phyloP scores from a whole-genome alignment of 2,329 filamentous ascomycete genomes.

The Ophiosphaerella herpotricha region DNA sequence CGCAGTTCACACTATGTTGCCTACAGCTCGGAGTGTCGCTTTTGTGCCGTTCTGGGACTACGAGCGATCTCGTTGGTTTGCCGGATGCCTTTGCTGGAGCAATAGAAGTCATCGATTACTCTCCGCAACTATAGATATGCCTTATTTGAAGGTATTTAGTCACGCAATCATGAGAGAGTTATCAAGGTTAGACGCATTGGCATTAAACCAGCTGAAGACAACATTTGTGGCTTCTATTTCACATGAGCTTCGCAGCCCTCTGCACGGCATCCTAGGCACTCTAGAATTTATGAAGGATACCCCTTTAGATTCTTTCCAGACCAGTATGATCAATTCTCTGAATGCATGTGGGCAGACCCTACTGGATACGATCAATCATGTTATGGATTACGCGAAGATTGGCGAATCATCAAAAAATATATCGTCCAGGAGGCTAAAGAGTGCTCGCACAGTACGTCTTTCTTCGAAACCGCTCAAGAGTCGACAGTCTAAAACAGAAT shows the following conservation, averaged over 20 bases:
- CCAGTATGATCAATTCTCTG: constrained; percentile 53
- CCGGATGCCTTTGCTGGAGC: constrained; percentile 44
- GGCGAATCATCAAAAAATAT: constrained; percentile 38
- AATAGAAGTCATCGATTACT: constrained; percentile 35
- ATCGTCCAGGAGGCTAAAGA: constrained; percentile 42
- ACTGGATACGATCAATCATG: constrained; percentile 50
- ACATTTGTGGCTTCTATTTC: constrained; percentile 59
- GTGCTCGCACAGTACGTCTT: constrained; percentile 30
- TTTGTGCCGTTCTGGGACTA: constrained; percentile 49
- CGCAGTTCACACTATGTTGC: background rate
- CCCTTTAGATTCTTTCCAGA: constrained; percentile 44
- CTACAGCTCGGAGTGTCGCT: constrained; percentile 38
- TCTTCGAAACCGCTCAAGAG: constrained; percentile 39
- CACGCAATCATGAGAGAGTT: constrained; percentile 63
- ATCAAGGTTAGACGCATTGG: constrained; percentile 56
- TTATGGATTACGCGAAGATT: constrained; percentile 38
- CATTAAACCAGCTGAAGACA: constrained; percentile 51
- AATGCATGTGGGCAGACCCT: constrained; percentile 54
- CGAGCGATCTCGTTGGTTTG: constrained; percentile 43
- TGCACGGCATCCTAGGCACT: constrained; percentile 48
- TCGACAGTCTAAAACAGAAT: constrained; percentile 12
- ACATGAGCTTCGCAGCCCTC: constrained; percentile 57
- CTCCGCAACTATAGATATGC: constrained; percentile 34
- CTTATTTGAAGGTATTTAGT: constrained; percentile 44
- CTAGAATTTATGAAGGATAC: constrained; percentile 56